A percentile compares a stretch with the other conserved stretches of the same genome.
These are phyloP conservation scores for Candida namnaoensis DNA, from an alignment of 805 yeast genomes.

Conservation along the genomic window DNA sequence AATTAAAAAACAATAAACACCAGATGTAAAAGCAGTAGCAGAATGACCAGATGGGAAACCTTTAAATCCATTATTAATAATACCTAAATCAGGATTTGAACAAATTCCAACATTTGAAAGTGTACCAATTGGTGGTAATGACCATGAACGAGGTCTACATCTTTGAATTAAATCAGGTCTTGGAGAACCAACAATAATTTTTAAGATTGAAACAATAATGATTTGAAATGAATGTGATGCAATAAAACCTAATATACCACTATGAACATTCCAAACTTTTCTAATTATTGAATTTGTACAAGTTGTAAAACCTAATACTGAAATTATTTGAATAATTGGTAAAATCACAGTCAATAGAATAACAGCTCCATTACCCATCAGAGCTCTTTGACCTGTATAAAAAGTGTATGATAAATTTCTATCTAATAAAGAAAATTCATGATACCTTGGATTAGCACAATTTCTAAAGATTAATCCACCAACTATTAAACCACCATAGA, in stretches of 20 bases:
- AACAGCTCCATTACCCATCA: conserved; percentile 23
- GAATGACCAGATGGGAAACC: conserved; percentile 56
- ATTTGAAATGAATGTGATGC: conserved; percentile 31
- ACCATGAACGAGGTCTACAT: conserved; percentile 31
- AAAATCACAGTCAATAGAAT: conserved; percentile 19
- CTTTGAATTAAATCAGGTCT: conserved; percentile 46
- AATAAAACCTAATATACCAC: conserved; percentile 24
- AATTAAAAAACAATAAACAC: conserved; percentile 26
- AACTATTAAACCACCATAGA: conserved; percentile 10
- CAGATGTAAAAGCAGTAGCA: conserved; percentile 39
- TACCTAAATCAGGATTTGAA: conserved; percentile 23
- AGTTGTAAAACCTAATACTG: conserved; percentile 11
- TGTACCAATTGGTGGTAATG: conserved; percentile 23
- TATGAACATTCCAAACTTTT: conserved; percentile 33
- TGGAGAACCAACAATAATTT: conserved; percentile 38
- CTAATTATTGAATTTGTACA: conserved; percentile 8
- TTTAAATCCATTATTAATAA: conserved; percentile 42
- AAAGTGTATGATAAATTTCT: conserved; percentile 23
- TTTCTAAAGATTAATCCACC: conserved; percentile 23
- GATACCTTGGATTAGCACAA: conserved; percentile 25
- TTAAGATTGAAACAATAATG: conserved; percentile 31
- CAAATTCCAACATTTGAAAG: conserved; percentile 40
- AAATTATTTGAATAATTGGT: conserved; percentile 23
- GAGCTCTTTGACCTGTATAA: conserved; percentile 21
- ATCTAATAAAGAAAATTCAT: conserved; percentile 31